phyloP scores from a whole-genome alignment of 805 yeast genomes.

The Candida caryicola region DNA sequence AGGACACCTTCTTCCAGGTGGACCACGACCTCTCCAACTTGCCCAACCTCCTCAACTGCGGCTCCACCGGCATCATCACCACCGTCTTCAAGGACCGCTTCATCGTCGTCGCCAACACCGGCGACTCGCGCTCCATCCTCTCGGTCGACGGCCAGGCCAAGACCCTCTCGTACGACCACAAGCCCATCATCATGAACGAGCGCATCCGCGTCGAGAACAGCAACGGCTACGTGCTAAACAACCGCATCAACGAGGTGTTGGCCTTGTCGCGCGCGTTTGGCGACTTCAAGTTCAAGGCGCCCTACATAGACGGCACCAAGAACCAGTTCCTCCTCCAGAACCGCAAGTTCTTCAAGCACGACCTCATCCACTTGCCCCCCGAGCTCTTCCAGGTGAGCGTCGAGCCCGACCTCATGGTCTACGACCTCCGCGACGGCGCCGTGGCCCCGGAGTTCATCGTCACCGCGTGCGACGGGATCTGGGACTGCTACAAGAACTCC shows the following conservation, averaged over 20 bases:
- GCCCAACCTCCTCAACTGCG: constrained; percentile 34
- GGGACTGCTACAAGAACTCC: constrained; percentile 53
- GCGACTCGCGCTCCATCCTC: constrained; percentile 70
- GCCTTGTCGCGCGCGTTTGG: constrained; percentile 47
- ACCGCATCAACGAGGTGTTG: constrained; percentile 42
- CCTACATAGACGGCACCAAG: constrained; percentile 27
- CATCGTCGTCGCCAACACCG: constrained; percentile 65
- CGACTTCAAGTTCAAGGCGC: constrained; percentile 41
- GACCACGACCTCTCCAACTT: constrained; percentile 28
- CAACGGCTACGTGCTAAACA: constrained; percentile 35
- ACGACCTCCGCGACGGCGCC: constrained; percentile 23
- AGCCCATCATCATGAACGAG: constrained; percentile 44
- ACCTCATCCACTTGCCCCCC: constrained; percentile 38
- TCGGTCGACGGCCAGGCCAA: constrained; percentile 55
- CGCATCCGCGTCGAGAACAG: constrained; percentile 41
- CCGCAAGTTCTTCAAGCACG: constrained; percentile 20
- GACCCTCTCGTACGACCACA: constrained; percentile 45
- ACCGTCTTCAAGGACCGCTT: constrained; percentile 28
- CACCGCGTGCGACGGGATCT: constrained; percentile 46
- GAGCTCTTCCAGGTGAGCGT: constrained; percentile 43
- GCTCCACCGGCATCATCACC: constrained; percentile 41
- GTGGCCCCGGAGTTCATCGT: constrained; percentile 36
- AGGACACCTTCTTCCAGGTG: constrained; percentile 35
- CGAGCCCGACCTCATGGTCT: constrained; percentile 42
- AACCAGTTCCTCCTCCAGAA: constrained; percentile 31